Evolutionary conservation across 1,284 basidiomycete genomes (phyloP).

Genomic region (Phylloporus sp.): DNA sequence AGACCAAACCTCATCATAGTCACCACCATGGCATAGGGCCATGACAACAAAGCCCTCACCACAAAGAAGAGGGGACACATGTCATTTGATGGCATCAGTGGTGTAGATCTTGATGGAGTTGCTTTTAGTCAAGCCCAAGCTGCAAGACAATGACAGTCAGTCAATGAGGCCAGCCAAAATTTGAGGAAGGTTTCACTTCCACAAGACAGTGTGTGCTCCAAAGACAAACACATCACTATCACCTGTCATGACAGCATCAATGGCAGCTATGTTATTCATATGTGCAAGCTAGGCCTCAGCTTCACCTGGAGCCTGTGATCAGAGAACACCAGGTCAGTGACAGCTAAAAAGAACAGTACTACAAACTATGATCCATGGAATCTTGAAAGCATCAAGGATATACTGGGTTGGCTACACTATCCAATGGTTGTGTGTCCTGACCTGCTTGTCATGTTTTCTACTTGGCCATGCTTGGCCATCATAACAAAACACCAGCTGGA

Average conservation of each 20-base stretch:
- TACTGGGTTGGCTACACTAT: neutral
- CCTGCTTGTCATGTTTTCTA: neutral
- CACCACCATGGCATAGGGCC: neutral
- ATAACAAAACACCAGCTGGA: neutral
- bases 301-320: neutral
- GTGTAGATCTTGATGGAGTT: neutral
- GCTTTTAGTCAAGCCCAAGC: neutral
- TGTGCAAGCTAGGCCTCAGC: neutral
- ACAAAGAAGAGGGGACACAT: neutral
- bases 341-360: neutral
- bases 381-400: neutral
- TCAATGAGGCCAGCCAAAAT: neutral
- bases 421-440: neutral
- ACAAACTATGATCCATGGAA: neutral
- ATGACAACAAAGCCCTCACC: neutral
- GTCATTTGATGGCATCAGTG: neutral
- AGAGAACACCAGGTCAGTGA: neutral
- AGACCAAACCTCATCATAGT: neutral
- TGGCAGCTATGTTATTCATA: neutral
- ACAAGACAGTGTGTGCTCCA: neutral
- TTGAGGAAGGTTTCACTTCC: neutral
- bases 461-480: neutral
- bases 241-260: conserved; percentile 1
- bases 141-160: neutral
- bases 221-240: conserved; percentile 1